Conservation (phyloP, 2,329 filamentous ascomycete species). For the Boeremia exigua region DNA sequence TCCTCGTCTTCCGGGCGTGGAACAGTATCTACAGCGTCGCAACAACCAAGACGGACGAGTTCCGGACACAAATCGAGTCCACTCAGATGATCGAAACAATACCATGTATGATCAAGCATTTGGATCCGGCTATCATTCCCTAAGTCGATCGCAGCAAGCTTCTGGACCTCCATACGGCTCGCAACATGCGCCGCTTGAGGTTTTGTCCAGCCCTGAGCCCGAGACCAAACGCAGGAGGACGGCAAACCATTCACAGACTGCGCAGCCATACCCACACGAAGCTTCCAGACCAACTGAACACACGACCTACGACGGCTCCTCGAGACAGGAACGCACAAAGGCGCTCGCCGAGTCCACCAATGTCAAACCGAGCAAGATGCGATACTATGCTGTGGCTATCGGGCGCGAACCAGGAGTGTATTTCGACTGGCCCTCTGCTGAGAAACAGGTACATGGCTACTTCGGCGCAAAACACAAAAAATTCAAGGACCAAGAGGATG, state of each 20-base stretch:
- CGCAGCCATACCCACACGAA: background rate
- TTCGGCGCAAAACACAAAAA: conserved; percentile 65
- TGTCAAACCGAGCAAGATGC: conserved; percentile 49
- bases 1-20: background rate
- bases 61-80: background rate
- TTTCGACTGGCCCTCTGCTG: conserved; percentile 70
- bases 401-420: conserved; percentile 67
- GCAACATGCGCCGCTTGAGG: conserved; percentile 3
- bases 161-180: background rate
- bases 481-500: conserved; percentile 64
- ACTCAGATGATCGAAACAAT: background rate
- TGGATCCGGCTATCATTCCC: background rate
- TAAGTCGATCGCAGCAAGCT: background rate
- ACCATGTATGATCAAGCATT: background rate
- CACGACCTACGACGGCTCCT: background rate
- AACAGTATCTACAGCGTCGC: background rate
- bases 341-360: conserved; percentile 68
- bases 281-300: background rate
- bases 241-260: conserved; percentile 62
- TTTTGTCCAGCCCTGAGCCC: conserved; percentile 20
- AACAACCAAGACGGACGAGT: background rate
- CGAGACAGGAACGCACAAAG: conserved; percentile 57
- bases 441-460: conserved; percentile 74
- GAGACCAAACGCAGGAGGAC: conserved; percentile 1
- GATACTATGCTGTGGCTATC: conserved; percentile 65